Percentiles rank a stretch among this genome's conserved stretches.
phyloP scores from a whole-genome alignment of 2,329 filamentous ascomycete species.

The Scytalidium sp. region DNA sequence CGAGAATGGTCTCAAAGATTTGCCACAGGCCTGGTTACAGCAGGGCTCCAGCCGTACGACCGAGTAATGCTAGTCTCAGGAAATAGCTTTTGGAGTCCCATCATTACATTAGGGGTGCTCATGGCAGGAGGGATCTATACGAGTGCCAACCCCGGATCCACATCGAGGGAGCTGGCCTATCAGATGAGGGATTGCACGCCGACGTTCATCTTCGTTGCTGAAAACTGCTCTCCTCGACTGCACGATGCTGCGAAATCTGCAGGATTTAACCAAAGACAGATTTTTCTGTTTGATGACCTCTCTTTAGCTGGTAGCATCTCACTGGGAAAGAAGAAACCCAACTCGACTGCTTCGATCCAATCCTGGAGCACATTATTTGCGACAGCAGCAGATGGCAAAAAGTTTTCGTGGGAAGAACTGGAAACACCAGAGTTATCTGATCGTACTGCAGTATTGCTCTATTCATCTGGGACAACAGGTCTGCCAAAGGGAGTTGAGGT shows the following conservation, averaged over 20 bases:
- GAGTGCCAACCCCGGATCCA: constrained; percentile 67
- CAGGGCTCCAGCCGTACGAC: constrained; percentile 64
- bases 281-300: constrained; percentile 65
- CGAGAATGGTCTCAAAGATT: constrained; percentile 69
- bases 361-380: not conserved
- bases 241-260: constrained; percentile 59
- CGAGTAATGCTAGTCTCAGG: constrained; percentile 69
- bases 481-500: constrained; percentile 81
- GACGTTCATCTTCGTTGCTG: constrained; percentile 59
- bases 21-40: constrained; percentile 59
- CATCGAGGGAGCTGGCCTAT: constrained; percentile 66
- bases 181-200: constrained; percentile 70
- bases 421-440: constrained; percentile 47
- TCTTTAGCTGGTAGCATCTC: not conserved
- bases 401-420: not conserved
- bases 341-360: not conserved
- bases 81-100: constrained; percentile 71
- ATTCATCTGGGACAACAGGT: constrained; percentile 78
- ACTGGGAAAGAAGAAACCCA: not conserved
- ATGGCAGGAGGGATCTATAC: constrained; percentile 76
- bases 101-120: constrained; percentile 66
- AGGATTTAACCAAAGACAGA: constrained; percentile 46
- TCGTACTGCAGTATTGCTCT: constrained; percentile 70
- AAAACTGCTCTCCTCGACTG: constrained; percentile 55
- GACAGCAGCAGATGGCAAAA: not conserved